Conservation (phyloP, 805 yeast genomes). For the Zygoascus flipseniorum region DNA sequence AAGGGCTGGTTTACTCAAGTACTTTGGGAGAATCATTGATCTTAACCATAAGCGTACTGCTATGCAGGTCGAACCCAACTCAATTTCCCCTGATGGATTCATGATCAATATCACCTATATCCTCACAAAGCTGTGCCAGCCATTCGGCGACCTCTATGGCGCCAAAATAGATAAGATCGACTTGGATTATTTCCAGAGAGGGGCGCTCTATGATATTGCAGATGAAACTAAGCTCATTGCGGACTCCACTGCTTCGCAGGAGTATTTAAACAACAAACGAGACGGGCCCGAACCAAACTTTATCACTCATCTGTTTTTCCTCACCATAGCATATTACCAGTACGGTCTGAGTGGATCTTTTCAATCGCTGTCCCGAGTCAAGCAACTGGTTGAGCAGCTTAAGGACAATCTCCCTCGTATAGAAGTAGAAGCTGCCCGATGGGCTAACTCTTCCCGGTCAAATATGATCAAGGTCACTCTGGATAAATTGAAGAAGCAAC, state of each 20-base stretch:
- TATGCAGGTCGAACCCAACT: constrained; percentile 50
- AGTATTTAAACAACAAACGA: constrained; percentile 32
- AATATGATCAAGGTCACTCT: constrained; percentile 16
- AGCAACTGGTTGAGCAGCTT: constrained; percentile 40
- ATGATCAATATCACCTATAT: constrained; percentile 69
- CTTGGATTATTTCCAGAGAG: constrained; percentile 48
- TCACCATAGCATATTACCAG: constrained; percentile 70
- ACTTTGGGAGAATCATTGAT: constrained; percentile 68
- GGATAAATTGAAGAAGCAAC: constrained; percentile 40
- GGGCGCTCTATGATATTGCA: constrained; percentile 47
- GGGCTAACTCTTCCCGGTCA: constrained; percentile 11
- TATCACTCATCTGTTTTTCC: constrained; percentile 82
- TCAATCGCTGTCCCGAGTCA: constrained; percentile 47
- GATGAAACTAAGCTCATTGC: constrained; percentile 83
- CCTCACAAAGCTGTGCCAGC: constrained; percentile 65
- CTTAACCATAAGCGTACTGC: constrained; percentile 64
- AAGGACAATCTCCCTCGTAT: constrained; percentile 42
- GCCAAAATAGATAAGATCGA: constrained; percentile 72
- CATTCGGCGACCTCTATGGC: constrained; percentile 64
- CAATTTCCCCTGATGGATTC: constrained; percentile 69
- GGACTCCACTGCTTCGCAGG: constrained; percentile 59
- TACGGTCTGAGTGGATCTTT: constrained; percentile 83
- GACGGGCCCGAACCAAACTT: constrained; percentile 43
- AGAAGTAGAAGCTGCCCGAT: constrained; percentile 32
- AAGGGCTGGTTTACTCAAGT: constrained; percentile 54